Conservation (phyloP, 2,329 filamentous ascomycete species). For the Aspergillus latus region DNA sequence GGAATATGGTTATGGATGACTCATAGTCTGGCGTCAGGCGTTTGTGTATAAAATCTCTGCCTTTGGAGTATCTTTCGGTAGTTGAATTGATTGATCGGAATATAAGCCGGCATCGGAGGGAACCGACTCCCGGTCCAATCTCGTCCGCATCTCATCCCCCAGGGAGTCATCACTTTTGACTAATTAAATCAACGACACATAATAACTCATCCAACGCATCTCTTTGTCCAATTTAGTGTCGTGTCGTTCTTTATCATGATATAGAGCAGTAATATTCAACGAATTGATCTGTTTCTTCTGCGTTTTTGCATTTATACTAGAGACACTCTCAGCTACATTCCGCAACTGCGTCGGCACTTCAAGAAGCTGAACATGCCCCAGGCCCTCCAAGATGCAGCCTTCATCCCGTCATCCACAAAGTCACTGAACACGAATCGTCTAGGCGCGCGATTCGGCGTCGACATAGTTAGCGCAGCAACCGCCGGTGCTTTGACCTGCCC, state of each 20-base stretch:
- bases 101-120: constrained; percentile 18
- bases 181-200: constrained; percentile 9
- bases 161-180: not conserved
- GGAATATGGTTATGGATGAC: not conserved
- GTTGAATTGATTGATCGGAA: not conserved
- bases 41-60: constrained; percentile 3
- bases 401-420: constrained; percentile 20
- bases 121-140: constrained; percentile 2
- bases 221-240: not conserved
- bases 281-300: not conserved
- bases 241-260: not conserved
- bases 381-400: constrained; percentile 27
- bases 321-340: not conserved
- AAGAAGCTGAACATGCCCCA: constrained; percentile 28
- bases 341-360: not conserved
- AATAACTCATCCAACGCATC: constrained; percentile 5
- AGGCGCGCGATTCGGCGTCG: constrained; percentile 64
- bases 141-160: constrained; percentile 4
- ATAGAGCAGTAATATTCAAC: not conserved
- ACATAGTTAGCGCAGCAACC: constrained; percentile 66
- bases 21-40: constrained; percentile 8
- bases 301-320: not conserved
- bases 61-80: not conserved
- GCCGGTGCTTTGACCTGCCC: constrained; percentile 78
- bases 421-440: constrained; percentile 77